These are phyloP conservation scores for Ichthyophthirius multifiliis DNA, from an alignment of 169 alveolate genomes.

Conservation along the genomic window DNA sequence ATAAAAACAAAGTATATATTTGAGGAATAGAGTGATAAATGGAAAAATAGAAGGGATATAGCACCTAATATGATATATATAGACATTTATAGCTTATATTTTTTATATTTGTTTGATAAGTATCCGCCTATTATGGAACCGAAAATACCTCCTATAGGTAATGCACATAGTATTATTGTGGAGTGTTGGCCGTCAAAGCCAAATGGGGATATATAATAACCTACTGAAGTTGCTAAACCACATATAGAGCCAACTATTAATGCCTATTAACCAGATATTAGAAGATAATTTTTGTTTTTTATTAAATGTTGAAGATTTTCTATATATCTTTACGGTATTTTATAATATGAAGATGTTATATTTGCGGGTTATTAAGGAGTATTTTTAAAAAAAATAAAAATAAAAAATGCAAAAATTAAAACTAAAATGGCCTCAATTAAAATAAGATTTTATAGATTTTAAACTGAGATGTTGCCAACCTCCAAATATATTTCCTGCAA, in stretches of 20 bases:
- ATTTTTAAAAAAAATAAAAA: background rate
- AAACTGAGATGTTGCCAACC: background rate
- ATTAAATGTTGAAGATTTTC: background rate
- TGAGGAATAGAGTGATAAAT: background rate
- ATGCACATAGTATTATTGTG: background rate
- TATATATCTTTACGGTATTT: background rate
- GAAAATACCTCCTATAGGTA: background rate
- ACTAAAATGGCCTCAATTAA: background rate
- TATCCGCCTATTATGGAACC: background rate
- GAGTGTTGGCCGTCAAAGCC: background rate
- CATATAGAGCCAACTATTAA: background rate
- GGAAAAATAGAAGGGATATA: background rate
- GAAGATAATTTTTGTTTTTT: background rate
- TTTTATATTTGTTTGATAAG: background rate
- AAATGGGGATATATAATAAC: background rate
- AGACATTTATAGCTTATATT: background rate
- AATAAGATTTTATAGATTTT: background rate
- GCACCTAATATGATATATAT: background rate
- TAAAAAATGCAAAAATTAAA: background rate
- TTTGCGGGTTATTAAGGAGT: background rate
- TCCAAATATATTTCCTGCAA: conserved; percentile 6
- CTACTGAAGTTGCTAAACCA: background rate
- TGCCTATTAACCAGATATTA: background rate
- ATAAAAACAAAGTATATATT: background rate
- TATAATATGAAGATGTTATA: background rate